phyloP scores from a whole-genome alignment of 2,329 filamentous ascomycete genomes.

The Botrytis fragariae region DNA sequence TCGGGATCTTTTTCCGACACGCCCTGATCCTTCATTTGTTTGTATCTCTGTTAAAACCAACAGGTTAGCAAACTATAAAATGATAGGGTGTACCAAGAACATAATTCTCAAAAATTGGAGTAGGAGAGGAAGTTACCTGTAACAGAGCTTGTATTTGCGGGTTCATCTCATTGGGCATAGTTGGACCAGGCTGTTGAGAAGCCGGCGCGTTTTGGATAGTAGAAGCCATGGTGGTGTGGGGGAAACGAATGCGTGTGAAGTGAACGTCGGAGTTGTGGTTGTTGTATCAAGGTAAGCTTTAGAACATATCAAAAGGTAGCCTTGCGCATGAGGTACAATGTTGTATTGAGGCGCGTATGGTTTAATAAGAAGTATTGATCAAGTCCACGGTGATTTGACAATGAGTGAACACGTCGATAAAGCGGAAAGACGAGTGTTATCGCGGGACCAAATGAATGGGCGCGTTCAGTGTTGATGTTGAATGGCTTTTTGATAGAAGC shows the following conservation, averaged over 20 bases:
- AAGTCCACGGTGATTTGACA: slow-evolving; percentile 18
- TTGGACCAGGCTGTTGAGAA: slow-evolving; percentile 62
- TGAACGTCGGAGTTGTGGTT: slow-evolving; percentile 21
- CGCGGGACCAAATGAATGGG: slow-evolving; percentile 29
- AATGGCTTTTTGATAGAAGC: slow-evolving; percentile 34
- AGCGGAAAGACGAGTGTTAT: slow-evolving; percentile 26
- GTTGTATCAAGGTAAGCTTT: slow-evolving; percentile 27
- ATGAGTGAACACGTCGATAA: slow-evolving; percentile 17
- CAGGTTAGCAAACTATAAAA: slow-evolving; percentile 5
- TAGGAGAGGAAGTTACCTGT: slow-evolving; percentile 45
- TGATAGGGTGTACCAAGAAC: slow-evolving; percentile 12
- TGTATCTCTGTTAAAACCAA: slow-evolving; percentile 66
- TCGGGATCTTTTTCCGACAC: slow-evolving; percentile 82
- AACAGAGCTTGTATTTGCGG: slow-evolving; percentile 72
- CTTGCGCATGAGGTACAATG: slow-evolving; percentile 38
- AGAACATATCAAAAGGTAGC: slow-evolving; percentile 39
- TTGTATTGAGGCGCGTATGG: slow-evolving; percentile 22
- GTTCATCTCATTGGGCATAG: slow-evolving; percentile 56
- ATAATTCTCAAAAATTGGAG: slow-evolving; percentile 9
- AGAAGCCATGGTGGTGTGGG: slow-evolving; percentile 65
- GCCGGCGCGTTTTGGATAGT: slow-evolving; percentile 66
- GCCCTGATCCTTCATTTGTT: slow-evolving; percentile 82
- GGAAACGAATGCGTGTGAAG: slow-evolving; percentile 18
- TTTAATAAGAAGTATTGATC: slow-evolving; percentile 27
- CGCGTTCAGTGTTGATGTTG: slow-evolving; percentile 37